phyloP scores from a whole-genome alignment of 2,329 filamentous ascomycete species.

The Phaeosphaeria sp. region DNA sequence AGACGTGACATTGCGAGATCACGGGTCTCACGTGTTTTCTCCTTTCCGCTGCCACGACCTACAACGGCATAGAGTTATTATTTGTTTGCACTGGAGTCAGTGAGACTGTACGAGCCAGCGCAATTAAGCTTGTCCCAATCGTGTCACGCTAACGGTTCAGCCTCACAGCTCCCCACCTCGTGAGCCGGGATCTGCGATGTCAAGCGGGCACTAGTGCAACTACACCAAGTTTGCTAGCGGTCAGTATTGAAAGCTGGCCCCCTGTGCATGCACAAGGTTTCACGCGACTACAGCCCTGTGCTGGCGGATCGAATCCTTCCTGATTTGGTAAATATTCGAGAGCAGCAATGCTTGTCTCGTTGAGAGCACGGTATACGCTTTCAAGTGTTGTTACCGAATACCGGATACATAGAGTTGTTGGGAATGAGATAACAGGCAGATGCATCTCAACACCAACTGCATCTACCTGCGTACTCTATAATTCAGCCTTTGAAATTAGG shows the following conservation, averaged over 20 bases:
- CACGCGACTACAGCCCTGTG: background rate
- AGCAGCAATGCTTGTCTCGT: background rate
- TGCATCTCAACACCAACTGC: background rate
- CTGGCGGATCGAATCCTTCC: background rate
- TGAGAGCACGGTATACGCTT: background rate
- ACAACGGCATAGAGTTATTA: background rate
- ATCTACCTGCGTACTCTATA: background rate
- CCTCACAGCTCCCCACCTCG: conserved; percentile 10
- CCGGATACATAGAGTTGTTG: background rate
- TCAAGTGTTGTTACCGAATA: background rate
- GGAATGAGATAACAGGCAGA: background rate
- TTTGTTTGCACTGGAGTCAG: background rate
- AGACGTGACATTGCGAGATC: background rate
- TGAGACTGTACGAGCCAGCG: background rate
- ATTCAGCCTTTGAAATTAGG: background rate
- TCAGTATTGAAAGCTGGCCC: conserved; percentile 1
- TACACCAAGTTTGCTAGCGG: conserved; percentile 14
- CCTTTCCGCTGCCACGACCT: background rate
- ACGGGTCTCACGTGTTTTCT: background rate
- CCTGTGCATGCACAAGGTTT: background rate
- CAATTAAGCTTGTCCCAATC: conserved; percentile 2
- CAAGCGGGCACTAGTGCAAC: conserved; percentile 9
- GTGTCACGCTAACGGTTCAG: conserved; percentile 10
- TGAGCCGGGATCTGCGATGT: conserved; percentile 7
- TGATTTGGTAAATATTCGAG: background rate